Evolutionary conservation across 805 yeast species (phyloP).

Genomic region (Priceomyces castillae): DNA sequence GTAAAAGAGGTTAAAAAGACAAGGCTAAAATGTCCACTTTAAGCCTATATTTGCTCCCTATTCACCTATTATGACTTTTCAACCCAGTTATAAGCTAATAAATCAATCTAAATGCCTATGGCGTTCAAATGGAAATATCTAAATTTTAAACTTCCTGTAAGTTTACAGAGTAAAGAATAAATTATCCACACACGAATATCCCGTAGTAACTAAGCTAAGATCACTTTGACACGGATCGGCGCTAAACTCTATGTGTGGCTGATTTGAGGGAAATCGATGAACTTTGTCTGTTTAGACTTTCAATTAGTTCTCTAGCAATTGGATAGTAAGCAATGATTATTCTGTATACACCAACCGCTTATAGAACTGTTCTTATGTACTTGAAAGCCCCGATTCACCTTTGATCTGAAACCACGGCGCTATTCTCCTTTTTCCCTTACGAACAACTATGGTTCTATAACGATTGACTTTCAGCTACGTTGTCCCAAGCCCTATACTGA

Average conservation of each 20-base stretch:
- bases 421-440: background rate
- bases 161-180: background rate
- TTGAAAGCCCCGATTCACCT: background rate
- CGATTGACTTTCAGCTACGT: background rate
- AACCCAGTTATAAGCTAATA: too few relatives aligned
- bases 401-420: background rate
- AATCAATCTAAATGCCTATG: background rate
- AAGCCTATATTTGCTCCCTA: too few relatives aligned
- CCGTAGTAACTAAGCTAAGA: background rate
- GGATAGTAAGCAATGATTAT: background rate
- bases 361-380: background rate
- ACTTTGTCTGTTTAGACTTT: background rate
- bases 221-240: too few relatives aligned
- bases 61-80: too few relatives aligned
- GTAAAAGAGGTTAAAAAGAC: too few relatives aligned
- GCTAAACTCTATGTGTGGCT: too few relatives aligned
- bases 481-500: background rate
- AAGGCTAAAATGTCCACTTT: too few relatives aligned
- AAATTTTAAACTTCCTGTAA: too few relatives aligned
- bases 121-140: background rate
- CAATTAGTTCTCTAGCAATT: background rate
- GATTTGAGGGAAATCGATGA: too few relatives aligned
- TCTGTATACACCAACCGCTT: background rate
- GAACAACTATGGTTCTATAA: background rate
- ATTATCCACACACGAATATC: background rate